Percentiles rank a stretch among this genome's conserved stretches.
Conservation (phyloP, 2,329 filamentous ascomycete genomes). For the Cladosporium sp. region DNA sequence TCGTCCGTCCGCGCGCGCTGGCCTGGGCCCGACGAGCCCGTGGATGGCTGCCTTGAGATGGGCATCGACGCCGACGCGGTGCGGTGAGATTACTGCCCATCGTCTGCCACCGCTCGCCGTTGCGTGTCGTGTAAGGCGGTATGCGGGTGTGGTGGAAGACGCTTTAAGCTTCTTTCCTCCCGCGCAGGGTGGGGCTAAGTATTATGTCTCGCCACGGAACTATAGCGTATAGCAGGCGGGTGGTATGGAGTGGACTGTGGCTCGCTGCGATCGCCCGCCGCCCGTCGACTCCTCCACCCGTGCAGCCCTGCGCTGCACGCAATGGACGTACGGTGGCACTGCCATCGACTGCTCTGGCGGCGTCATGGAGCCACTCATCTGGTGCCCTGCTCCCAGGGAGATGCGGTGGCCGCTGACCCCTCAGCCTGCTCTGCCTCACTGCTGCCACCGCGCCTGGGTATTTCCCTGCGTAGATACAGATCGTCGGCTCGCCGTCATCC, state of each 20-base stretch:
- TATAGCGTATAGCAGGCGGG: conserved; percentile 19
- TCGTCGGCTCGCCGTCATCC: conserved; percentile 22
- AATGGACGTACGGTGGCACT: conserved; percentile 36
- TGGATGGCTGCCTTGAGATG: neutral
- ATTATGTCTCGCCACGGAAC: conserved; percentile 17
- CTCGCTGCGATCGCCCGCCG: conserved; percentile 14
- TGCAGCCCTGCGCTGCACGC: conserved; percentile 26
- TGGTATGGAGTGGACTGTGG: conserved; percentile 15
- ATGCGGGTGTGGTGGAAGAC: conserved; percentile 13
- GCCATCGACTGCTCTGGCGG: conserved; percentile 32
- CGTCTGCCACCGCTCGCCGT: conserved; percentile 15
- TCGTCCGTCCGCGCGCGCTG: neutral
- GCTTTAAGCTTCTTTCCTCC: conserved; percentile 13
- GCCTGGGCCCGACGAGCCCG: neutral
- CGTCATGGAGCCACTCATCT: conserved; percentile 34
- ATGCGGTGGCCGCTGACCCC: conserved; percentile 20
- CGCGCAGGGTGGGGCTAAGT: conserved; percentile 17
- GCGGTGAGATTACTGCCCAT: conserved; percentile 16
- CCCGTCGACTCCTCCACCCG: conserved; percentile 21
- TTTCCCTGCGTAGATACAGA: conserved; percentile 23
- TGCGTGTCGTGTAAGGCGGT: conserved; percentile 15
- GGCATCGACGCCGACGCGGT: conserved; percentile 7
- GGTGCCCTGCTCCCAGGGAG: conserved; percentile 18
- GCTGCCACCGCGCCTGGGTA: conserved; percentile 14
- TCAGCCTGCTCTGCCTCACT: conserved; percentile 23